Conservation (phyloP, 306 rosid genomes). For the Acacia crassicarpa region DNA sequence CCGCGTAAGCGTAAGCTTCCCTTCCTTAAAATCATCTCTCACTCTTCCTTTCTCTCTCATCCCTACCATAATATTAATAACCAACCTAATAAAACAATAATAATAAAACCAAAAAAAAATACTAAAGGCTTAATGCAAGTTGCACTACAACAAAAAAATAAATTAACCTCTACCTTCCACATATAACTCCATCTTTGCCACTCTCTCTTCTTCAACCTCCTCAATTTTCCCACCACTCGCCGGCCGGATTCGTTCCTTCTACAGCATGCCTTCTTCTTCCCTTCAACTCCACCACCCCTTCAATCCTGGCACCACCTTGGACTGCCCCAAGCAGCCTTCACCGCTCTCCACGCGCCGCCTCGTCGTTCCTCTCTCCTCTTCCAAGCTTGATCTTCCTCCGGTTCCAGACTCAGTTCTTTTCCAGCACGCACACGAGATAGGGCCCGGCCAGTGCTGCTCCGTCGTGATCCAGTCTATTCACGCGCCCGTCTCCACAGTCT, state of each 20-base stretch:
- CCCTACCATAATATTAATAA: not conserved
- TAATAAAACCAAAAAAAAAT: not conserved
- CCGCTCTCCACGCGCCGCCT: conserved; percentile 17
- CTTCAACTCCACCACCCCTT: conserved; percentile 66
- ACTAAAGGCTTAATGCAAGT: conserved; percentile 50
- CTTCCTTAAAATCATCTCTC: conserved; percentile 36
- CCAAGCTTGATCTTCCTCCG: conserved; percentile 14
- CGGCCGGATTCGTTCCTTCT: not conserved
- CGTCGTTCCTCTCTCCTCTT: not conserved
- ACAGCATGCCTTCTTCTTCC: conserved; percentile 65
- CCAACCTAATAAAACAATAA: not conserved
- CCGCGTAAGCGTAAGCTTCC: conserved; percentile 51
- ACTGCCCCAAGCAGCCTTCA: conserved; percentile 45
- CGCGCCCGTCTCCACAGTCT: conserved; percentile 72
- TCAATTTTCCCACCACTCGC: not conserved
- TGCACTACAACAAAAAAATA: conserved; percentile 19
- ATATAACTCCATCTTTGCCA: conserved; percentile 5
- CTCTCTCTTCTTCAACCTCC: not conserved
- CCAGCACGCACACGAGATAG: conserved; percentile 56
- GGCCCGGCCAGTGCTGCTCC: conserved; percentile 73
- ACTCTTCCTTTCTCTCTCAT: conserved; percentile 8
- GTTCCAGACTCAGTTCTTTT: conserved; percentile 43
- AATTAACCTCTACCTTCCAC: not conserved
- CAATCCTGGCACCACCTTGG: conserved; percentile 39
- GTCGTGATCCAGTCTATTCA: conserved; percentile 66